Conservation (phyloP, 495 filamentous ascomycete species). For the Penicillium crystallinum region DNA sequence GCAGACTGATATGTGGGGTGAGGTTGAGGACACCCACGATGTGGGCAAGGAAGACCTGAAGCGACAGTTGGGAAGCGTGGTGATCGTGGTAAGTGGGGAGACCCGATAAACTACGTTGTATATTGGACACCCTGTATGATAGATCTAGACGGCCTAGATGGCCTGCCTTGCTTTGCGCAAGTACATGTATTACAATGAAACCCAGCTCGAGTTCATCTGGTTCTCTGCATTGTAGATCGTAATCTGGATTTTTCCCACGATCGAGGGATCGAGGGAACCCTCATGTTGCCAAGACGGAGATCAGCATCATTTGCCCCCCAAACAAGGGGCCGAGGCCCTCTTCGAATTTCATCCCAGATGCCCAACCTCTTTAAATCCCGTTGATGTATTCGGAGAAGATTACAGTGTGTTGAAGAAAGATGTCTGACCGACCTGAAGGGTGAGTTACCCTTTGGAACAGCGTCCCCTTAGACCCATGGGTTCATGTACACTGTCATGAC, state of each 20-base stretch:
- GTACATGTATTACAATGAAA: slow-evolving; percentile 4
- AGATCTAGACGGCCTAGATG: background rate
- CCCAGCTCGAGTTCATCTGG: background rate
- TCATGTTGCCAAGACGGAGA: slow-evolving; percentile 10
- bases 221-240: background rate
- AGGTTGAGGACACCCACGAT: slow-evolving; percentile 98
- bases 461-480: slow-evolving; percentile 16
- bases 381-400: background rate
- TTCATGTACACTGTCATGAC: slow-evolving; percentile 1
- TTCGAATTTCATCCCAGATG: slow-evolving; percentile 2
- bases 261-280: background rate
- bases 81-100: slow-evolving; percentile 68
- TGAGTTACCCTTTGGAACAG: slow-evolving; percentile 9
- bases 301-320: slow-evolving; percentile 10
- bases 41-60: slow-evolving; percentile 88
- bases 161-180: slow-evolving; percentile 1
- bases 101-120: slow-evolving; percentile 19
- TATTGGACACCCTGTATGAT: slow-evolving; percentile 10
- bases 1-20: slow-evolving; percentile 89
- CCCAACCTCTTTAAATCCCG: background rate
- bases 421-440: slow-evolving; percentile 28
- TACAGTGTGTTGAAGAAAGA: slow-evolving; percentile 3
- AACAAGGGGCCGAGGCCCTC: background rate
- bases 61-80: slow-evolving; percentile 81
- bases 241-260: background rate